Evolutionary conservation across 2,329 filamentous ascomycete genomes (phyloP).

Genomic region (Diplodia seriata): DNA sequence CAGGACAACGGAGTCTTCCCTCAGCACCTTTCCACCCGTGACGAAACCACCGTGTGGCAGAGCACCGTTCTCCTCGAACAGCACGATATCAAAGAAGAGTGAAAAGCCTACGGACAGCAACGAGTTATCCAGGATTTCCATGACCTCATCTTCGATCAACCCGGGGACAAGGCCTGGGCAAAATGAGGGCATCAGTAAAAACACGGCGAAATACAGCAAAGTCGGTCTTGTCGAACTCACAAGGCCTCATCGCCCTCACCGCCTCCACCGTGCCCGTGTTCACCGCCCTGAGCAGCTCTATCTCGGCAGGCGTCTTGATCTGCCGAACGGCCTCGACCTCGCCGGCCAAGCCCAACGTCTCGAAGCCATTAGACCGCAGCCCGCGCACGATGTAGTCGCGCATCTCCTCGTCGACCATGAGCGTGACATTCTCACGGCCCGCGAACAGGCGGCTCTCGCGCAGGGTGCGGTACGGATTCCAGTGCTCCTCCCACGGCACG

Average conservation of each 20-base stretch:
- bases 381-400: constrained; percentile 68
- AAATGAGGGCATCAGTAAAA: constrained; percentile 42
- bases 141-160: constrained; percentile 66
- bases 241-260: constrained; percentile 62
- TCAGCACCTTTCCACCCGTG: constrained; percentile 58
- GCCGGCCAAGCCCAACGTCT: constrained; percentile 61
- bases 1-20: constrained; percentile 63
- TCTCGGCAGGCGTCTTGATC: constrained; percentile 62
- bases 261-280: constrained; percentile 70
- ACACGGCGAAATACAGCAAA: no score
- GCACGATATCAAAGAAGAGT: constrained; percentile 69
- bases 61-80: constrained; percentile 65
- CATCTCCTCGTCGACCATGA: constrained; percentile 72
- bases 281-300: constrained; percentile 65
- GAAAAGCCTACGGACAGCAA: constrained; percentile 62
- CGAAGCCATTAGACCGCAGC: constrained; percentile 60
- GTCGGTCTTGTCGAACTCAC: background rate
- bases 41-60: constrained; percentile 62
- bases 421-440: constrained; percentile 40
- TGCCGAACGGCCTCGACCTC: constrained; percentile 66
- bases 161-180: constrained; percentile 58
- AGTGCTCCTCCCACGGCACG: constrained; percentile 69
- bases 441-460: constrained; percentile 51
- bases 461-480: constrained; percentile 67
- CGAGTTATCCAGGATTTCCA: constrained; percentile 61